Percentiles rank a stretch among this genome's conserved stretches.
Conservation (phyloP, 1,284 basidiomycete species). For the Tremellales sp. region DNA sequence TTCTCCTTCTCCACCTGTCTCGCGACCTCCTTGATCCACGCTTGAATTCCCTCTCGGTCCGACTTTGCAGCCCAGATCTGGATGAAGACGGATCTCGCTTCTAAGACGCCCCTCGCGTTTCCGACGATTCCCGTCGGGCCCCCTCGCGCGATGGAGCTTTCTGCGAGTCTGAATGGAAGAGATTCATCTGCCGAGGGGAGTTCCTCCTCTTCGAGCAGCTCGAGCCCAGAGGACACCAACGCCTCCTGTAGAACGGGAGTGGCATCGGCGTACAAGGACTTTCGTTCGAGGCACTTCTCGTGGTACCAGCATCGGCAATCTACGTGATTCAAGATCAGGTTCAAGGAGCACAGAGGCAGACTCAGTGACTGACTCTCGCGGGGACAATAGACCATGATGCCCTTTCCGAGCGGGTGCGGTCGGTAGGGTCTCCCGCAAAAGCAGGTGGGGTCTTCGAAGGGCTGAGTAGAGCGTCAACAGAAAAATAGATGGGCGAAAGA, state of each 20-base stretch:
- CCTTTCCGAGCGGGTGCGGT: conserved; percentile 10
- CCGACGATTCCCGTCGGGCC: conserved; percentile 17
- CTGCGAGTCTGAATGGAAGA: conserved; percentile 1
- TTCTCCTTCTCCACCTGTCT: too few species aligned
- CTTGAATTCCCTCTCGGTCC: too few species aligned
- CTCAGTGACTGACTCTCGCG: conserved; percentile 10
- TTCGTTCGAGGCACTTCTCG: conserved; percentile 18
- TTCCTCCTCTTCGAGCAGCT: conserved; percentile 1
- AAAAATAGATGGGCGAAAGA: too few species aligned
- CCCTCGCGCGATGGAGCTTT: conserved; percentile 14
- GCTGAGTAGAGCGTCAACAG: conserved; percentile 7
- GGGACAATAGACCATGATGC: conserved; percentile 25
- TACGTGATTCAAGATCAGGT: conserved; percentile 1
- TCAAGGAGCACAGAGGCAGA: neutral
- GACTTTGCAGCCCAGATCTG: too few species aligned
- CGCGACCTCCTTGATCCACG: too few species aligned
- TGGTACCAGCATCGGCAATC: conserved; percentile 27
- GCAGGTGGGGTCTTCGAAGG: conserved; percentile 15
- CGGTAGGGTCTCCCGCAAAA: conserved; percentile 20
- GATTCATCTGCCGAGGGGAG: neutral
- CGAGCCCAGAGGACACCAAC: conserved; percentile 8
- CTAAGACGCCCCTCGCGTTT: conserved; percentile 13
- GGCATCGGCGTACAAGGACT: neutral
- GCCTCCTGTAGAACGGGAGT: conserved; percentile 4
- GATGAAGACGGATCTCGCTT: too few species aligned